A percentile compares a stretch with the other conserved stretches of the same genome.
These are phyloP conservation scores for Penicillium robsamsonii DNA, from an alignment of 495 filamentous ascomycete genomes.

Conservation along the genomic window DNA sequence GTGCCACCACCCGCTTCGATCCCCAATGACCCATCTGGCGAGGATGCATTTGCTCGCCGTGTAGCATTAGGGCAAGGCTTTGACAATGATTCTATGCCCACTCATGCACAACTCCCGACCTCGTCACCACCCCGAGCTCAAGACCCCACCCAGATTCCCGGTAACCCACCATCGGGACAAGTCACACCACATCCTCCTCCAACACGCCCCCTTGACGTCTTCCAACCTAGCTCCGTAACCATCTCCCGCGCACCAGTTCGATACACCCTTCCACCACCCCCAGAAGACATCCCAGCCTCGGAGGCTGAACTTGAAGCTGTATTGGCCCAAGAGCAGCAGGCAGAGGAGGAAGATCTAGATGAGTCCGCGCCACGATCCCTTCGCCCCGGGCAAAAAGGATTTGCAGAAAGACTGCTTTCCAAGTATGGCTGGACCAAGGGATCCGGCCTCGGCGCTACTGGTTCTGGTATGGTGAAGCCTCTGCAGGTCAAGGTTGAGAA, in stretches of 20 bases:
- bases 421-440: slow-evolving; percentile 94
- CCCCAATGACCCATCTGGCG: slow-evolving; percentile 59
- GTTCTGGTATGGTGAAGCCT: slow-evolving; percentile 77
- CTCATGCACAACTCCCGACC: slow-evolving; percentile 16
- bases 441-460: slow-evolving; percentile 76
- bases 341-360: slow-evolving; percentile 39
- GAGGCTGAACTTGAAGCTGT: slow-evolving; percentile 56
- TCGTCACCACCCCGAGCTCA: slow-evolving; percentile 37
- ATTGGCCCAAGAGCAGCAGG: slow-evolving; percentile 51
- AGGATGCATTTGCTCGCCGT: slow-evolving; percentile 69
- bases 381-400: slow-evolving; percentile 77
- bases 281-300: slow-evolving; percentile 54
- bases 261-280: slow-evolving; percentile 65
- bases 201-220: slow-evolving; percentile 32
- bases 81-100: slow-evolving; percentile 2
- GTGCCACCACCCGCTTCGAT: slow-evolving; percentile 36
- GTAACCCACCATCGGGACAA: slow-evolving; percentile 34
- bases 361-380: slow-evolving; percentile 58
- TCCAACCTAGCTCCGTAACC: slow-evolving; percentile 48
- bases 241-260: slow-evolving; percentile 88
- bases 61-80: slow-evolving; percentile 45
- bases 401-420: slow-evolving; percentile 79
- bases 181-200: slow-evolving; percentile 36
- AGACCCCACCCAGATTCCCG: slow-evolving; percentile 40
- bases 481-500: slow-evolving; percentile 81